Percentiles rank a stretch among this genome's conserved stretches.
Conservation (phyloP, 73 alveolate genomes). For the Paramecium pentaurelia region DNA sequence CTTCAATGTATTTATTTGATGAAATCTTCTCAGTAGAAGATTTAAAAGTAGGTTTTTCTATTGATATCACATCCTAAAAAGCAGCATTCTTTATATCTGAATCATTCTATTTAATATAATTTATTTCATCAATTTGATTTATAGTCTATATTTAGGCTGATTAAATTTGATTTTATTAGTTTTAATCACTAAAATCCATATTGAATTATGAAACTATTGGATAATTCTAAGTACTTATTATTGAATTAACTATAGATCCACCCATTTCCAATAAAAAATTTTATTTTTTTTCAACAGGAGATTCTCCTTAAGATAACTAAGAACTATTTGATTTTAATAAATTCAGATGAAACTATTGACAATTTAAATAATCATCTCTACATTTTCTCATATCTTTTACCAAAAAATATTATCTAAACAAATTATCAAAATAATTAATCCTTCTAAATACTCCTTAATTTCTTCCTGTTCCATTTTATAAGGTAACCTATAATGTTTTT, state of each 20-base stretch:
- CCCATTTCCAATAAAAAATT: not conserved
- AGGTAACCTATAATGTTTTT: not conserved
- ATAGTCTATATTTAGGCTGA: not conserved
- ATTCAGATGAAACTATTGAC: not conserved
- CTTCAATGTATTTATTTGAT: not conserved
- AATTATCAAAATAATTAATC: not conserved
- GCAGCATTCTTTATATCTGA: not conserved
- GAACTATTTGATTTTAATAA: not conserved
- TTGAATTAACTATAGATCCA: not conserved
- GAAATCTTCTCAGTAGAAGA: not conserved
- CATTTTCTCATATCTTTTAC: not conserved
- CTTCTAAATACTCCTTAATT: not conserved
- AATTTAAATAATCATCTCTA: not conserved
- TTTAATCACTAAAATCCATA: not conserved
- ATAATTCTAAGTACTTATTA: not conserved
- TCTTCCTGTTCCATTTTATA: not conserved
- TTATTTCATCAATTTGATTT: not conserved
- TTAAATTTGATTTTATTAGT: not conserved
- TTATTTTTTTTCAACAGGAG: not conserved
- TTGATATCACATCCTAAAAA: not conserved
- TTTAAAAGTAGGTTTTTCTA: not conserved
- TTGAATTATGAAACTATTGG: not conserved
- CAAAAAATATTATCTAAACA: not conserved
- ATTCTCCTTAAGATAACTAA: not conserved
- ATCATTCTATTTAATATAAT: not conserved